Percentiles rank a stretch among this genome's conserved stretches.
phyloP scores from a whole-genome alignment of 2,329 filamentous ascomycete species.

The Microcyclospora pomicola region DNA sequence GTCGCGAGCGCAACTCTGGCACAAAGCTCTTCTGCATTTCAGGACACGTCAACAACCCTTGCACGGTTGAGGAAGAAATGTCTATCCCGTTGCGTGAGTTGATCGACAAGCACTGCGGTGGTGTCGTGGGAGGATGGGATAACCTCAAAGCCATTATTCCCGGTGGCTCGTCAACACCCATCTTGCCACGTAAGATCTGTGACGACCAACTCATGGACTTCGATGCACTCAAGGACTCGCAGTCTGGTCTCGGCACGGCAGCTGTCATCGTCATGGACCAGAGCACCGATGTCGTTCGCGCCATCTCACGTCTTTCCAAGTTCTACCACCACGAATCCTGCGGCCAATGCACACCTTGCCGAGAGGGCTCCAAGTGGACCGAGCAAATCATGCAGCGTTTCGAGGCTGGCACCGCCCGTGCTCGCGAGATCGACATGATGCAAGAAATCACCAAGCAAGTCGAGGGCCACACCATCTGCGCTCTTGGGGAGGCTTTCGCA shows the following conservation, averaged over 20 bases:
- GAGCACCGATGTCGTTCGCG: constrained; percentile 86
- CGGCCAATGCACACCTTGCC: constrained; percentile 98
- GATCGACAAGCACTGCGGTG: constrained; percentile 96
- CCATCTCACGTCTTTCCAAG: constrained; percentile 80
- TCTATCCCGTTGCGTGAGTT: constrained; percentile 90
- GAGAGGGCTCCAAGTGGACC: constrained; percentile 97
- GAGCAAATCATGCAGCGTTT: constrained; percentile 98
- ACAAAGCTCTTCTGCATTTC: constrained; percentile 99
- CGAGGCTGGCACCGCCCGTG: constrained; percentile 75
- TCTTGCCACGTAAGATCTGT: constrained; percentile 78
- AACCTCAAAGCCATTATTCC: constrained; percentile 92
- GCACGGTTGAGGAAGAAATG: constrained; percentile 98
- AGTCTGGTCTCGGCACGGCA: constrained; percentile 91
- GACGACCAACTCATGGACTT: constrained; percentile 99
- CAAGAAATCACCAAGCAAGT: constrained; percentile 99
- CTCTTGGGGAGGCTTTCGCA: constrained; percentile 91
- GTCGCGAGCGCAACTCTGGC: constrained; percentile 88
- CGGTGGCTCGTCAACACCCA: constrained; percentile 89
- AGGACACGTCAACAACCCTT: constrained; percentile 96
- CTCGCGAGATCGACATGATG: constrained; percentile 96
- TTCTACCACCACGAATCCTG: constrained; percentile 99
- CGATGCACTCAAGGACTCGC: constrained; percentile 92
- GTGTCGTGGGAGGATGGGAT: constrained; percentile 93
- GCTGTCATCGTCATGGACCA: constrained; percentile 99
- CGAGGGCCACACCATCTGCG: constrained; percentile 97